Evolutionary conservation across 2,329 filamentous ascomycete species (phyloP).

Genomic region (Orbilia javanica): DNA sequence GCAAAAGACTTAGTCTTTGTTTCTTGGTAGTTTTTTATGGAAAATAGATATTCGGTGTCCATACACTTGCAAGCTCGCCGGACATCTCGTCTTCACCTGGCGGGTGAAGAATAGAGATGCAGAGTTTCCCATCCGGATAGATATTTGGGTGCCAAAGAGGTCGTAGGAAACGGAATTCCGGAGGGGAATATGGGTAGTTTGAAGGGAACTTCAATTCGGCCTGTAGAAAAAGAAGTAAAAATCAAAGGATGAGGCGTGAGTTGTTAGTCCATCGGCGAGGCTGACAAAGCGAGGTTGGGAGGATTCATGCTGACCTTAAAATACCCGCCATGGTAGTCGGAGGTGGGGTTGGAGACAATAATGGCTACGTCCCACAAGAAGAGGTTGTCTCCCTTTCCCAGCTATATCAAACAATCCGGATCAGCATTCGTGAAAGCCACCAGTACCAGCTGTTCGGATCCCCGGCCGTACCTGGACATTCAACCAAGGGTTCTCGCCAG

Average conservation of each 20-base stretch:
- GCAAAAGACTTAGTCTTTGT: slow-evolving; percentile 14
- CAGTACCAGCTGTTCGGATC: slow-evolving; percentile 14
- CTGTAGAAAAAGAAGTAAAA: slow-evolving; percentile 66
- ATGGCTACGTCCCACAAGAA: slow-evolving; percentile 89
- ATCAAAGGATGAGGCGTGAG: too few species aligned
- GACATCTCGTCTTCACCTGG: slow-evolving; percentile 94
- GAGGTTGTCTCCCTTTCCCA: slow-evolving; percentile 80
- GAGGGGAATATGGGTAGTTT: slow-evolving; percentile 91
- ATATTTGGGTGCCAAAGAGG: slow-evolving; percentile 94
- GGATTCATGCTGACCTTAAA: slow-evolving; percentile 72
- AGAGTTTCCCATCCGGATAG: slow-evolving; percentile 88
- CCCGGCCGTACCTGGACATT: slow-evolving; percentile 79
- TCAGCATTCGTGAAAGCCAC: slow-evolving; percentile 6
- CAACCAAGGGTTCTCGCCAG: slow-evolving; percentile 82
- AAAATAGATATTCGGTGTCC: not conserved
- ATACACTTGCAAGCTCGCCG: slow-evolving; percentile 79
- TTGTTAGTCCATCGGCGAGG: slow-evolving; percentile 9
- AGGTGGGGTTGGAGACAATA: slow-evolving; percentile 92
- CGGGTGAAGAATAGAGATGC: slow-evolving; percentile 94
- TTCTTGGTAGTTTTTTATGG: not conserved
- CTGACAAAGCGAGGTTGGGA: slow-evolving; percentile 17
- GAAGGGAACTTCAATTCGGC: slow-evolving; percentile 87
- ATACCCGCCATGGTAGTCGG: slow-evolving; percentile 91
- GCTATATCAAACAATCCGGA: slow-evolving; percentile 66
- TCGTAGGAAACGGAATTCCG: slow-evolving; percentile 84